phyloP scores from a whole-genome alignment of 768 basidiomycete species.

The Chlorophyllum brunneum region DNA sequence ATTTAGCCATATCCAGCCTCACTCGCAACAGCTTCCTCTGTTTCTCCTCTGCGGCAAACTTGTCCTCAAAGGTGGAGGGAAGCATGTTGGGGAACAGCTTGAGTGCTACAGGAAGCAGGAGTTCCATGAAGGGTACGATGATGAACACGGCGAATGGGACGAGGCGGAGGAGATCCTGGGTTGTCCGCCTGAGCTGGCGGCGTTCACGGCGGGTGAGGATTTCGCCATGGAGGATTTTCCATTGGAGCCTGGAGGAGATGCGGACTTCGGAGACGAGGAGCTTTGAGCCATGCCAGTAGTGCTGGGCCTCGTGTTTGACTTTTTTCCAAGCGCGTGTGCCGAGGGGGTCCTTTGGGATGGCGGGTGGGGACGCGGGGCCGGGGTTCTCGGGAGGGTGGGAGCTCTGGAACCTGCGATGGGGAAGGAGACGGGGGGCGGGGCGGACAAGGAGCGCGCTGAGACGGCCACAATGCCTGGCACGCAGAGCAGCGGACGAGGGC shows the following conservation, averaged over 20 bases:
- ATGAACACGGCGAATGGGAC: slow-evolving; percentile 95
- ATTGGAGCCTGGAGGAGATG: slow-evolving; percentile 83
- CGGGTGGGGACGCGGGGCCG: slow-evolving; percentile 18
- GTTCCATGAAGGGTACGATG: slow-evolving; percentile 97
- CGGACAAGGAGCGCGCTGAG: slow-evolving; percentile 17
- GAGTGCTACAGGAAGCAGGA: slow-evolving; percentile 91
- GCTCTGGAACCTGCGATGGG: slow-evolving; percentile 29
- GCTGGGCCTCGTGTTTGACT: slow-evolving; percentile 92
- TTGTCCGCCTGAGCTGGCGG: slow-evolving; percentile 91
- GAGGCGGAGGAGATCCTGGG: slow-evolving; percentile 86
- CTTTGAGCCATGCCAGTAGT: slow-evolving; percentile 97
- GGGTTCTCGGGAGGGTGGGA: slow-evolving; percentile 25
- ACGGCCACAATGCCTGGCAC: slow-evolving; percentile 36
- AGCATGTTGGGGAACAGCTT: slow-evolving; percentile 99
- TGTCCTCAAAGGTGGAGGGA: slow-evolving; percentile 97
- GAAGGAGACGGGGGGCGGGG: slow-evolving; percentile 20
- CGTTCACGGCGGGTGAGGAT: slow-evolving; percentile 89
- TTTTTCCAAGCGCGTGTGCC: slow-evolving; percentile 78
- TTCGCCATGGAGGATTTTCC: slow-evolving; percentile 91
- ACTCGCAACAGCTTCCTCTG: slow-evolving; percentile 93
- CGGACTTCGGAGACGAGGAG: slow-evolving; percentile 91
- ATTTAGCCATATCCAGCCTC: slow-evolving; percentile 98
- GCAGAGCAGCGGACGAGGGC: slow-evolving; percentile 43
- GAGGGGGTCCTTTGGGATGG: slow-evolving; percentile 47
- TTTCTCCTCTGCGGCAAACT: slow-evolving; percentile 95